These are phyloP conservation scores for Yamagishiella unicocca DNA, from an alignment of 139 green algal species.

Conservation along the genomic window DNA sequence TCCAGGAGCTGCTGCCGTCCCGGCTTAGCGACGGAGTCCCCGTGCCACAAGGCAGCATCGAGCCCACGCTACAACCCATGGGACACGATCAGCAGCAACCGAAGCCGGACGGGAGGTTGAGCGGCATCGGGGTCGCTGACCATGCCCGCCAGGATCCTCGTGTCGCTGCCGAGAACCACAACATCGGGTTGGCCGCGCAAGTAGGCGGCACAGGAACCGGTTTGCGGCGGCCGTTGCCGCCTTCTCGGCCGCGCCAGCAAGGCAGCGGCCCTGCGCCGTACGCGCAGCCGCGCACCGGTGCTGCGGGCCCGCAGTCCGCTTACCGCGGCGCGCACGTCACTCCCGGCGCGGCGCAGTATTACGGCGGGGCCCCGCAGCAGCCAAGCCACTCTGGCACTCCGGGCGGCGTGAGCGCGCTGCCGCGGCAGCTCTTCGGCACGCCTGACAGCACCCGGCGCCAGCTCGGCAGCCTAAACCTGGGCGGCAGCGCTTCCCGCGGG, in stretches of 20 bases:
- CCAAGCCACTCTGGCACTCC: background rate
- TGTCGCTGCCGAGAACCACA: background rate
- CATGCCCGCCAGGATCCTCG: background rate
- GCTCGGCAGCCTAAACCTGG: background rate
- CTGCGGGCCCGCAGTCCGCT: too few species aligned
- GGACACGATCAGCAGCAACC: background rate
- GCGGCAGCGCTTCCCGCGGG: background rate
- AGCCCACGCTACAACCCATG: background rate
- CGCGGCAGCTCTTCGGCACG: conserved; percentile 12
- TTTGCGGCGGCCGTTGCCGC: background rate
- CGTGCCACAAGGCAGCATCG: background rate
- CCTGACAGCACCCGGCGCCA: background rate
- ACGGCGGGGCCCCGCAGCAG: background rate
- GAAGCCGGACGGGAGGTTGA: background rate
- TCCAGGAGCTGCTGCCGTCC: background rate
- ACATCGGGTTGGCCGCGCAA: too few species aligned
- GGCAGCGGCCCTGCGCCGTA: background rate
- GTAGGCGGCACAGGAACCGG: too few species aligned
- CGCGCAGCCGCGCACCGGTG: background rate
- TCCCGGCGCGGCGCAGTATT: background rate
- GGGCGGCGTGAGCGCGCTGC: background rate
- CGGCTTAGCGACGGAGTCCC: background rate
- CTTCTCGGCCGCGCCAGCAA: background rate
- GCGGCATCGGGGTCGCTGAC: background rate
- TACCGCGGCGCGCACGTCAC: too few species aligned